Percentiles rank a stretch among this genome's conserved stretches.
These are phyloP conservation scores for Aspergillus olivimuriae DNA, from an alignment of 495 filamentous ascomycete genomes.

Conservation along the genomic window DNA sequence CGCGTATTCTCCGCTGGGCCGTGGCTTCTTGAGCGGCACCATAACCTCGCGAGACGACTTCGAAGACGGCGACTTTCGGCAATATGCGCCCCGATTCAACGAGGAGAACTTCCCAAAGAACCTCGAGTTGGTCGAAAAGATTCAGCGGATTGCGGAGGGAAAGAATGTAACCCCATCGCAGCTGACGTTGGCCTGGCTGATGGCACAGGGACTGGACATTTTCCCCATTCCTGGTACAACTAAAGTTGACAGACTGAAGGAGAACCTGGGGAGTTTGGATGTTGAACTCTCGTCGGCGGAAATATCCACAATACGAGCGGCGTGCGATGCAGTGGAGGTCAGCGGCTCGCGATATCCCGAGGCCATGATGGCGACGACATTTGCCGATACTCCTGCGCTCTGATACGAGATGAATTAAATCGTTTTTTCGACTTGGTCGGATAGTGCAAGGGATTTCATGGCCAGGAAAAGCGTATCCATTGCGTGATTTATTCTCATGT, in stretches of 20 bases:
- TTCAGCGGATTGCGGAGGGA: slow-evolving; percentile 36
- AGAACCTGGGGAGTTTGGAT: slow-evolving; percentile 38
- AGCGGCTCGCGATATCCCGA: background rate
- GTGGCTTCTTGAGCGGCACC: slow-evolving; percentile 48
- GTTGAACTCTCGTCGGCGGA: slow-evolving; percentile 5
- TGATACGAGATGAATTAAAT: no score
- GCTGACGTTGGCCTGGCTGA: slow-evolving; percentile 51
- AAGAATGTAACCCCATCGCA: slow-evolving; percentile 45
- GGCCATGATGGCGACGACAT: background rate
- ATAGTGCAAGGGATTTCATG: no score
- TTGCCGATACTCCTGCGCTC: background rate
- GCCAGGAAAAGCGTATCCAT: no score
- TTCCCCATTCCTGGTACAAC: slow-evolving; percentile 59
- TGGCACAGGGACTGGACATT: slow-evolving; percentile 54
- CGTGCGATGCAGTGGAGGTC: background rate
- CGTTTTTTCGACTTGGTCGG: no score
- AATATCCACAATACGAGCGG: background rate
- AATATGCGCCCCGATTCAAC: slow-evolving; percentile 38
- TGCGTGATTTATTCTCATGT: no score
- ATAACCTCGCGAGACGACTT: slow-evolving; percentile 43
- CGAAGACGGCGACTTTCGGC: slow-evolving; percentile 30
- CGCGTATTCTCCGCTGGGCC: slow-evolving; percentile 55
- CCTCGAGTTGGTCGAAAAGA: slow-evolving; percentile 34
- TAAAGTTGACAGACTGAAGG: slow-evolving; percentile 47
- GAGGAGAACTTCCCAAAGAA: slow-evolving; percentile 49